Evolutionary conservation across 441 rosid species (phyloP), one percentile per base, ranked within the genome.

Genomic region (Erodium trifolium): DNA sequence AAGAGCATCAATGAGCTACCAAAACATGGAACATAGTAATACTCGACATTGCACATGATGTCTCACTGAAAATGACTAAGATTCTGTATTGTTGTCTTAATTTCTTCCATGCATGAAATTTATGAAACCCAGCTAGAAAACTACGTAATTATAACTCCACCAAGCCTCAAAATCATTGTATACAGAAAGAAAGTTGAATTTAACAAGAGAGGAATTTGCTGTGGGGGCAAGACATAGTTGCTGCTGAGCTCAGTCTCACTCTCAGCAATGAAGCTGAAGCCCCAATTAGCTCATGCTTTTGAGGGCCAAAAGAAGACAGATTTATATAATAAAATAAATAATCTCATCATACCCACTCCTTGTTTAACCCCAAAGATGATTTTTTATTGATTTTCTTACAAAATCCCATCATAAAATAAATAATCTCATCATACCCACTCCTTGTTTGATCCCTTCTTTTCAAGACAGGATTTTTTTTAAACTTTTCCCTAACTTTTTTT

Each of bases 401-500:
- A 53, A 53, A 53, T 53, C 60, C 23, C 60, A 53, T 53, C 19
- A 53, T 53, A 53, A n/a, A n/a, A n/a, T n/a, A n/a, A n/a, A n/a
- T n/a, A n/a, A n/a, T n/a, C n/a, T n/a, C n/a, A n/a, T n/a, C n/a
- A n/a, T n/a, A n/a, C n/a, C n/a, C n/a, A n/a, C n/a, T n/a, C n/a
- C n/a, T n/a, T n/a, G n/a, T n/a, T n/a, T n/a, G n/a, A n/a, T n/a
- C 60, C 60, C 60, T 53, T 53, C 19, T 53, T 53, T 53, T 53
- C 60, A 14, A 53, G 23, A 53, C 60, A 53, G 19, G 13, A 11
- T 49, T 49, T 51, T 51, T 14, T 14, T 14, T 2, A 37, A 13
- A 3, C 18, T 51, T 51, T 51, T 51, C 18, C 18, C 8, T 51
- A 14, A n/a, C 6, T 13, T 14, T 53, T 53, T 53, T 53, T 14